These are phyloP conservation scores for Lathyrus oleraceus DNA, from an alignment of 306 rosid genomes.

Conservation along the genomic window DNA sequence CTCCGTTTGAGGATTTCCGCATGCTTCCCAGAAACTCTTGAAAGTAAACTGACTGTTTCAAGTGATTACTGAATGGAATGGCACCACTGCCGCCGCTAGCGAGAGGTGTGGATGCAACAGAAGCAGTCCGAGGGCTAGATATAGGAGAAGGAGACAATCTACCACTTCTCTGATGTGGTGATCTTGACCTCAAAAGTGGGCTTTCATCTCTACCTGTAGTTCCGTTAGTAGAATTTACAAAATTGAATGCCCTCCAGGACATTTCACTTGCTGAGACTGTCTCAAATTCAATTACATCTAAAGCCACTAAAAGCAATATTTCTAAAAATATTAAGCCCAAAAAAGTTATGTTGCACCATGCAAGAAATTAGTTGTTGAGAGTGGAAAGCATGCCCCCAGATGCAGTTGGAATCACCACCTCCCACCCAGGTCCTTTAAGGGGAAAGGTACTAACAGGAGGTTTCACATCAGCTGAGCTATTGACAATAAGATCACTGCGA, in stretches of 20 bases:
- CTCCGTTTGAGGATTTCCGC: constrained; percentile 62
- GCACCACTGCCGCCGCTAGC: constrained; percentile 75
- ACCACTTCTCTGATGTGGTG: constrained; percentile 88
- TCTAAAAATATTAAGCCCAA: neutral
- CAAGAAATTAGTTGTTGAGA: constrained; percentile 55
- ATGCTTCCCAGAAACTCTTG: constrained; percentile 77
- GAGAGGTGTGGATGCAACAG: constrained; percentile 93
- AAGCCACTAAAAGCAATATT: neutral
- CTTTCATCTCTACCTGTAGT: constrained; percentile 12
- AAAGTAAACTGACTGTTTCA: constrained; percentile 60
- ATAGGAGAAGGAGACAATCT: constrained; percentile 95
- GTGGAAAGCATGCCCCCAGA: constrained; percentile 87
- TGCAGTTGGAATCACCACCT: constrained; percentile 78
- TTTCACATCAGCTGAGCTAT: constrained; percentile 26
- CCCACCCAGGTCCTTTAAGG: constrained; percentile 96
- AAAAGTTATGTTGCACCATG: neutral
- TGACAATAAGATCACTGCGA: constrained; percentile 68
- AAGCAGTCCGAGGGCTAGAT: constrained; percentile 90
- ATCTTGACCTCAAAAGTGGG: constrained; percentile 88
- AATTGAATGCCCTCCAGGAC: constrained; percentile 37
- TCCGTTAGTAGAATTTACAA: constrained; percentile 38
- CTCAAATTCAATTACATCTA: constrained; percentile 21
- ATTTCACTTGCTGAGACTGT: constrained; percentile 21
- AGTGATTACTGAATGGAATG: constrained; percentile 67
- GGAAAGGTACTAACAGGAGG: constrained; percentile 40